Conservation (phyloP, 352 stramenopile genomes). For the Sclerospora graminicola region DNA sequence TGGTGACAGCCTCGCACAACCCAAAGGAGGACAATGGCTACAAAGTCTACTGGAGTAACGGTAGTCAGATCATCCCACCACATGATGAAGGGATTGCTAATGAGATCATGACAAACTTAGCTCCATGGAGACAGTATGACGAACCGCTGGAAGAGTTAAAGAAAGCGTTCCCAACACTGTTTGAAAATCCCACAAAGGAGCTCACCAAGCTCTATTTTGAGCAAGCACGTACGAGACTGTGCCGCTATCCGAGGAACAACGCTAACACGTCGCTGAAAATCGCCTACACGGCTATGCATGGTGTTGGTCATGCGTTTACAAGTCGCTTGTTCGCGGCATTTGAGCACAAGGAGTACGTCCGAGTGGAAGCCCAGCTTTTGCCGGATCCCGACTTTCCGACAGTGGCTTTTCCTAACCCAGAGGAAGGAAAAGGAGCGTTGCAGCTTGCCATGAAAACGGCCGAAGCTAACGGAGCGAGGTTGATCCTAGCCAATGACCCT, state of each 20-base stretch:
- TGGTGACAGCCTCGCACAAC: constrained; percentile 97
- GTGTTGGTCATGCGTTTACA: constrained; percentile 91
- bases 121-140: constrained; percentile 73
- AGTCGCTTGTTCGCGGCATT: constrained; percentile 88
- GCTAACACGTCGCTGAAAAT: constrained; percentile 55
- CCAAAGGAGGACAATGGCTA: constrained; percentile 97
- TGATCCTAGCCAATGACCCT: constrained; percentile 97
- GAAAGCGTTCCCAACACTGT: constrained; percentile 25
- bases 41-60: constrained; percentile 95
- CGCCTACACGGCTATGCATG: constrained; percentile 98
- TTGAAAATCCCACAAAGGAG: constrained; percentile 61
- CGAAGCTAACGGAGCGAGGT: constrained; percentile 41
- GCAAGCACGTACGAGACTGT: constrained; percentile 35
- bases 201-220: constrained; percentile 68
- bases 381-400: constrained; percentile 96
- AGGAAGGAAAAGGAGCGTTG: constrained; percentile 96
- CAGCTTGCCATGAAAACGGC: constrained; percentile 88
- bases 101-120: constrained; percentile 86
- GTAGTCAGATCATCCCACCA: constrained; percentile 95
- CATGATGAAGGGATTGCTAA: constrained; percentile 90
- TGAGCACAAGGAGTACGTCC: constrained; percentile 72
- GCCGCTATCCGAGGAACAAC: constrained; percentile 63
- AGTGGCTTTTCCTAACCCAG: constrained; percentile 95
- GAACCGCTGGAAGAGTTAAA: constrained; percentile 28
- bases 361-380: constrained; percentile 81